Percentiles rank a stretch among this genome's conserved stretches.
Evolutionary conservation across 306 rosid species (phyloP).

Genomic region (Pyrus communis): DNA sequence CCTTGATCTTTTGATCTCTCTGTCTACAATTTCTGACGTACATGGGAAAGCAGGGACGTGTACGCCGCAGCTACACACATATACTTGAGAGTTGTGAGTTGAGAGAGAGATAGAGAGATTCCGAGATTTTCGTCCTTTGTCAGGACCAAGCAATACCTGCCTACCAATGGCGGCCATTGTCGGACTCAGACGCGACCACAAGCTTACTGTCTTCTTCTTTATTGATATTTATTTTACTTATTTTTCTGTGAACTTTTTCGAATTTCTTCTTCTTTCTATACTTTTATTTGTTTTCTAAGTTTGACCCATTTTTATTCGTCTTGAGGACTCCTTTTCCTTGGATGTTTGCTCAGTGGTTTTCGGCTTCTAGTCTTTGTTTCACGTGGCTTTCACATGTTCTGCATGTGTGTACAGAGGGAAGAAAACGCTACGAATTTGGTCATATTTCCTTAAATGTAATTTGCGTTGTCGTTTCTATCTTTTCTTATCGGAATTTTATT

Average conservation of each 20-base stretch:
- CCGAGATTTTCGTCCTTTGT: constrained; percentile 12
- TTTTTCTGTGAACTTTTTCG: neutral
- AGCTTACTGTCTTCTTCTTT: neutral
- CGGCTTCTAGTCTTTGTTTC: neutral
- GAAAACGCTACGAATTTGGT: neutral
- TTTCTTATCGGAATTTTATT: neutral
- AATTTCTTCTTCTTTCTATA: neutral
- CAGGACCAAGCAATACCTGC: neutral
- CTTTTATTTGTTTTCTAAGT: neutral
- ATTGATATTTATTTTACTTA: neutral
- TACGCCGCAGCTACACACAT: neutral
- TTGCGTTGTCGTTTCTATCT: neutral
- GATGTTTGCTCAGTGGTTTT: neutral
- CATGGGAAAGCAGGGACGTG: neutral
- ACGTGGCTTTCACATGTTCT: constrained; percentile 27
- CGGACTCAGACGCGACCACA: constrained; percentile 5
- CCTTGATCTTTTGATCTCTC: neutral
- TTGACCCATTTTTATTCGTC: neutral
- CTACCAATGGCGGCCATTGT: constrained; percentile 13
- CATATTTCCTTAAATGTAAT: neutral
- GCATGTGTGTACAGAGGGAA: neutral
- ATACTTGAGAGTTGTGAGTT: neutral
- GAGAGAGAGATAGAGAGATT: neutral
- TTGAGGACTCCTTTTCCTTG: neutral
- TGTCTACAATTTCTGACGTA: neutral